phyloP scores from a whole-genome alignment of 1,139 yeast species.

The Sugiyamaella castrensis region DNA sequence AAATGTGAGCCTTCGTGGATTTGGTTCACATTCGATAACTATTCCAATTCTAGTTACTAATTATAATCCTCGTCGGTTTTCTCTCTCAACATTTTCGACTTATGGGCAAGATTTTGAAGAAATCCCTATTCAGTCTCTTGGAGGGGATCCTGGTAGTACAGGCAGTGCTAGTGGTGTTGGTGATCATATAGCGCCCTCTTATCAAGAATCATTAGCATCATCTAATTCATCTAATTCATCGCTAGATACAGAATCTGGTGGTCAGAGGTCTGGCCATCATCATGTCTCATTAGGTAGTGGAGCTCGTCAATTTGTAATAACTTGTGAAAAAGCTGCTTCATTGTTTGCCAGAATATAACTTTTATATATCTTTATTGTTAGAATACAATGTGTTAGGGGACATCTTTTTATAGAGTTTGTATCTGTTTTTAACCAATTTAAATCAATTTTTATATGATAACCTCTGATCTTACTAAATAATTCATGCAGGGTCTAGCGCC shows the following conservation, averaged over 20 bases:
- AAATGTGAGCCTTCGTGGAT: conserved; percentile 16
- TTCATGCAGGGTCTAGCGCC: too few relatives aligned
- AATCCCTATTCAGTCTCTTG: background rate
- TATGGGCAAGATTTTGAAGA: background rate
- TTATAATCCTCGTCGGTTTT: conserved; percentile 1
- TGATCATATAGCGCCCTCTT: background rate
- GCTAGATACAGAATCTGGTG: background rate
- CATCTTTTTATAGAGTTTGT: background rate
- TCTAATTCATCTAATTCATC: conserved; percentile 3
- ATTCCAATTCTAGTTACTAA: conserved; percentile 17
- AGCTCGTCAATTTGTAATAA: conserved; percentile 3
- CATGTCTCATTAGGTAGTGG: conserved; percentile 7
- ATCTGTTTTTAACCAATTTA: too few relatives aligned
- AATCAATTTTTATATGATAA: too few relatives aligned
- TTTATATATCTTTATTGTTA: background rate
- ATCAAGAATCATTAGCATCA: conserved; percentile 11
- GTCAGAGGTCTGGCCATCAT: background rate
- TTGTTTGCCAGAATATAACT: conserved; percentile 2
- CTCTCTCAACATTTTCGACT: background rate
- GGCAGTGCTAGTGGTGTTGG: background rate
- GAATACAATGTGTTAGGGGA: background rate
- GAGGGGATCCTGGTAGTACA: background rate
- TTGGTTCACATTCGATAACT: conserved; percentile 4
- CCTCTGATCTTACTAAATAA: too few relatives aligned
- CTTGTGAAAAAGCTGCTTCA: conserved; percentile 8